phyloP scores from a whole-genome alignment of 179 eudicot species.

The Sideroxylon spinosum region DNA sequence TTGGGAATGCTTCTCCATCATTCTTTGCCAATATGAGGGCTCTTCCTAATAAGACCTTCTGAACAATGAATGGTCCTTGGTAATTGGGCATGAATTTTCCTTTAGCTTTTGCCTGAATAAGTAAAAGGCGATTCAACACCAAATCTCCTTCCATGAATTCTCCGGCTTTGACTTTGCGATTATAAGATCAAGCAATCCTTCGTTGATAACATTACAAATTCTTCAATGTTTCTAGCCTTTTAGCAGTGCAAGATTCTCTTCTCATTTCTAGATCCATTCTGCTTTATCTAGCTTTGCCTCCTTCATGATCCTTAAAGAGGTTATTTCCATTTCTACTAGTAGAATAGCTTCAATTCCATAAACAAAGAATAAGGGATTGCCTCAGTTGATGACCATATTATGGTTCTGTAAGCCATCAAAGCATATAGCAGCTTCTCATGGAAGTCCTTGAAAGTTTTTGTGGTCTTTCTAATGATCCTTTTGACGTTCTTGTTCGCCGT shows the following conservation, averaged over 20 bases:
- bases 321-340: background rate
- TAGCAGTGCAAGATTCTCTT: background rate
- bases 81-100: no score
- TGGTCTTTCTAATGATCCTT: background rate
- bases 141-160: no score
- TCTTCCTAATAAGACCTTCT: no score
- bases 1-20: no score
- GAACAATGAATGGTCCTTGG: no score
- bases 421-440: background rate
- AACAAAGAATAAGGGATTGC: constrained; percentile 7
- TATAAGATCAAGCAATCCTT: no score
- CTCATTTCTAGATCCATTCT: background rate
- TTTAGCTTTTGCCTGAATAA: no score
- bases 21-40: no score
- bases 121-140: no score
- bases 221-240: no score
- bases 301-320: background rate
- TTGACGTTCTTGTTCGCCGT: constrained; percentile 10
- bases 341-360: constrained; percentile 10
- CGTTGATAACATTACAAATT: no score
- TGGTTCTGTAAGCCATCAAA: background rate
- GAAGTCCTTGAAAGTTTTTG: background rate
- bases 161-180: no score
- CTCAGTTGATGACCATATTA: background rate
- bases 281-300: background rate